phyloP scores from a whole-genome alignment of 2,329 filamentous ascomycete genomes.

The Aulographum hederae region DNA sequence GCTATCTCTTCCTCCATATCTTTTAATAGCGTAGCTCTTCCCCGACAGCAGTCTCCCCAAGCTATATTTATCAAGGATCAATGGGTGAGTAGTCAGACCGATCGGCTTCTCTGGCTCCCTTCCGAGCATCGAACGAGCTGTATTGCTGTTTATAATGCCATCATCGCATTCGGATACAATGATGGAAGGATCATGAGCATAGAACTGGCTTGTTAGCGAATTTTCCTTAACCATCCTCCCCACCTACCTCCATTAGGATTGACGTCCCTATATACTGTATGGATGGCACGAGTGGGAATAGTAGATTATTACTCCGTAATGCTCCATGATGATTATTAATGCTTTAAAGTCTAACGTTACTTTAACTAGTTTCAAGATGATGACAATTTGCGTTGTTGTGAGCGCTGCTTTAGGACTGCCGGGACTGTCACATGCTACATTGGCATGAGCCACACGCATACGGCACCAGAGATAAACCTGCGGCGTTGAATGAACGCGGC shows the following conservation, averaged over 20 bases:
- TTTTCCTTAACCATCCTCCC: not conserved
- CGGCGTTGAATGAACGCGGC: not conserved
- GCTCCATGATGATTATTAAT: conserved; percentile 1
- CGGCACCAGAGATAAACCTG: not conserved
- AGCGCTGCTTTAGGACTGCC: not conserved
- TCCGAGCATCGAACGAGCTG: not conserved
- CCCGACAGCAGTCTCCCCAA: not conserved
- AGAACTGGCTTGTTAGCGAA: conserved; percentile 1
- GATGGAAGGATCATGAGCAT: conserved; percentile 1
- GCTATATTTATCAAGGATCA: conserved; percentile 1
- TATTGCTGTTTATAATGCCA: not conserved
- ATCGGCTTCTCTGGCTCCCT: conserved; percentile 2
- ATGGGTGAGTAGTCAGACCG: conserved; percentile 2
- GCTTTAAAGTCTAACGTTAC: not conserved
- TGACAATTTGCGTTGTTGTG: not conserved
- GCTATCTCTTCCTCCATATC: not conserved
- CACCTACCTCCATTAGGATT: conserved; percentile 1
- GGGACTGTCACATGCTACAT: too few relatives aligned
- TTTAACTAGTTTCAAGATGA: not conserved
- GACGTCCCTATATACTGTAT: conserved; percentile 1
- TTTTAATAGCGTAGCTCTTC: not conserved
- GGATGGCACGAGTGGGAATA: conserved; percentile 1
- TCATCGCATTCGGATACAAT: not conserved
- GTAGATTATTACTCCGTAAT: conserved; percentile 2
- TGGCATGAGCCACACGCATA: too few relatives aligned